These are phyloP conservation scores for Cyclotella cryptica DNA, from an alignment of 108 stramenopile species.

Conservation along the genomic window DNA sequence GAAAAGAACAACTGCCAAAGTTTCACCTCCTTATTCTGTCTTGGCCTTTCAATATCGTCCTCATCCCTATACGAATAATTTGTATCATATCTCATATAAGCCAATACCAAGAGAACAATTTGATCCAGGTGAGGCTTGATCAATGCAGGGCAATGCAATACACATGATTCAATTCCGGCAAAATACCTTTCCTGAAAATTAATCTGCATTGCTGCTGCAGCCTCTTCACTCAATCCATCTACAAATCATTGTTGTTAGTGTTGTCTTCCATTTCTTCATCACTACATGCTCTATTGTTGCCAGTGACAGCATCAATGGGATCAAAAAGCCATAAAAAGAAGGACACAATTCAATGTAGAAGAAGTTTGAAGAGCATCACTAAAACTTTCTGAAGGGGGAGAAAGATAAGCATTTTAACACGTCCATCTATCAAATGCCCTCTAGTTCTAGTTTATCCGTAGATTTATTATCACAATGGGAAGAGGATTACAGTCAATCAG, in stretches of 20 bases:
- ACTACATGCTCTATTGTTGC: conserved; percentile 78
- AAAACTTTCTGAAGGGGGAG: too few relatives aligned
- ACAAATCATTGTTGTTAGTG: conserved; percentile 51
- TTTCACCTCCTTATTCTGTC: conserved; percentile 78
- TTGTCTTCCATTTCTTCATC: conserved; percentile 55
- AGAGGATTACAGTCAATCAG: too few relatives aligned
- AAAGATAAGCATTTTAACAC: too few relatives aligned
- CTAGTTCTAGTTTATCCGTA: too few relatives aligned
- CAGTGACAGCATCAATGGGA: conserved; percentile 83
- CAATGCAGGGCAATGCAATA: conserved; percentile 93
- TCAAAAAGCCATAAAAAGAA: conserved; percentile 92
- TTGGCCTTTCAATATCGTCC: conserved; percentile 69
- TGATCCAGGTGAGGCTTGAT: conserved; percentile 87
- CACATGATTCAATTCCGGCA: conserved; percentile 95
- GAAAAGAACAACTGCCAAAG: too few relatives aligned
- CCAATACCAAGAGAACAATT: conserved; percentile 77
- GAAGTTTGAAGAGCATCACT: too few relatives aligned
- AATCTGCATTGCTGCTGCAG: conserved; percentile 70
- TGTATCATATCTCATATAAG: conserved; percentile 96
- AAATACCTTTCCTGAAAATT: conserved; percentile 97
- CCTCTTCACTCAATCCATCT: conserved; percentile 54
- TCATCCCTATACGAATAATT: conserved; percentile 96
- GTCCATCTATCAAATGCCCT: too few relatives aligned
- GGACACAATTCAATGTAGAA: conserved; percentile 93
- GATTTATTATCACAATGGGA: too few relatives aligned